A percentile compares a stretch with the other conserved stretches of the same genome.
phyloP scores from a whole-genome alignment of 768 basidiomycete genomes.

The Bullera alba region DNA sequence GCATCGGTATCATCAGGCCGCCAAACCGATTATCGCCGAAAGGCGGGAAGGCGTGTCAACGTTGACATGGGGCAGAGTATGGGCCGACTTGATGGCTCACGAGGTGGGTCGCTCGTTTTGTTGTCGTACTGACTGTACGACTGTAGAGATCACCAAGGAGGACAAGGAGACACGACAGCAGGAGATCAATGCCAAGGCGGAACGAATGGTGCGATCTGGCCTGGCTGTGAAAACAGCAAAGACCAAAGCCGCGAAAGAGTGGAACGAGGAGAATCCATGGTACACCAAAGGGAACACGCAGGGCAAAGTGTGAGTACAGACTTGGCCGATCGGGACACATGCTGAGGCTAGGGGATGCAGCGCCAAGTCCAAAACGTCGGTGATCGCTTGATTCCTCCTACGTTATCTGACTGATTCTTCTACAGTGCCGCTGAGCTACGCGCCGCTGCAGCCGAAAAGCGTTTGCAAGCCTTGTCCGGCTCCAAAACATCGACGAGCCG shows the following conservation, averaged over 20 bases:
- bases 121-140: neutral
- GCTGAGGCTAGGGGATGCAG: neutral
- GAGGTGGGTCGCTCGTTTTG: constrained; percentile 17
- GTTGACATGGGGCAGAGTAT: constrained; percentile 29
- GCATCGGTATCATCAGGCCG: constrained; percentile 36
- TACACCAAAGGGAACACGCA: constrained; percentile 32
- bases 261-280: constrained; percentile 32
- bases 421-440: constrained; percentile 31
- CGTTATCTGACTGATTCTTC: neutral
- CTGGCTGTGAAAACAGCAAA: constrained; percentile 26
- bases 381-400: neutral
- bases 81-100: constrained; percentile 24
- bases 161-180: constrained; percentile 25
- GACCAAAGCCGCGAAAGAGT: constrained; percentile 20
- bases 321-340: too few species aligned
- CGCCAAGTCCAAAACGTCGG: constrained; percentile 26
- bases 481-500: neutral
- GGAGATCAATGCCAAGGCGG: constrained; percentile 15
- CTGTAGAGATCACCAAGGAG: constrained; percentile 32
- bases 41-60: constrained; percentile 32
- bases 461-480: constrained; percentile 12
- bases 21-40: constrained; percentile 41
- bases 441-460: constrained; percentile 31
- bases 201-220: constrained; percentile 12
- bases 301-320: constrained; percentile 25